Evolutionary conservation across 176 grass and related monocot genomes (phyloP).

Genomic region (Cenchrus purpureus): DNA sequence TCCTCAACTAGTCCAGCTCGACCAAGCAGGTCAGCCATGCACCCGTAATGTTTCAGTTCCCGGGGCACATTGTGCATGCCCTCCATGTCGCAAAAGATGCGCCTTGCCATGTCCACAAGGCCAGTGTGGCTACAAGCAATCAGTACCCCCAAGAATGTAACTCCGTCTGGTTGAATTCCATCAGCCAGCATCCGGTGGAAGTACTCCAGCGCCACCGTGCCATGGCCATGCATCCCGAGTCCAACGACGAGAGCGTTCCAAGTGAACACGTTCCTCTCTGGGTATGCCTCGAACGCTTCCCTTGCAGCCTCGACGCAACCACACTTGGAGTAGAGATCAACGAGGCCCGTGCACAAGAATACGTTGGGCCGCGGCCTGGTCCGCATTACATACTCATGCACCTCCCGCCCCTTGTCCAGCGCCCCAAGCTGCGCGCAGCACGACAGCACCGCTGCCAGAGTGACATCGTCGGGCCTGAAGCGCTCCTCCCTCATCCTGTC

Average conservation of each 20-base stretch:
- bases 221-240: slow-evolving; percentile 65
- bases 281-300: slow-evolving; percentile 48
- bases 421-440: slow-evolving; percentile 64
- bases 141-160: slow-evolving; percentile 59
- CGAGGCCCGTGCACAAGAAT: slow-evolving; percentile 55
- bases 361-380: slow-evolving; percentile 45
- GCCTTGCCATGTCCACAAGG: slow-evolving; percentile 54
- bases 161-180: slow-evolving; percentile 48
- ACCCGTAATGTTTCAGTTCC: slow-evolving; percentile 74
- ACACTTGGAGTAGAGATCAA: slow-evolving; percentile 69
- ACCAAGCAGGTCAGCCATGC: slow-evolving; percentile 69
- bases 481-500: slow-evolving; percentile 48
- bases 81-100: slow-evolving; percentile 65
- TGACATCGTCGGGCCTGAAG: slow-evolving; percentile 51
- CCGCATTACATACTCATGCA: slow-evolving; percentile 55
- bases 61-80: slow-evolving; percentile 22
- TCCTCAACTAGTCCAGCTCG: slow-evolving; percentile 59
- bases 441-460: slow-evolving; percentile 51
- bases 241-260: slow-evolving; percentile 72
- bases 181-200: slow-evolving; percentile 48
- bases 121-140: slow-evolving; percentile 67
- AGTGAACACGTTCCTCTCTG: slow-evolving; percentile 50
- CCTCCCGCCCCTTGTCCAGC: slow-evolving; percentile 51
- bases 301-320: slow-evolving; percentile 43
- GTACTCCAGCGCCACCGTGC: slow-evolving; percentile 46